Evolutionary conservation across 768 basidiomycete genomes (phyloP).

Genomic region (Antrodiella citrinella): DNA sequence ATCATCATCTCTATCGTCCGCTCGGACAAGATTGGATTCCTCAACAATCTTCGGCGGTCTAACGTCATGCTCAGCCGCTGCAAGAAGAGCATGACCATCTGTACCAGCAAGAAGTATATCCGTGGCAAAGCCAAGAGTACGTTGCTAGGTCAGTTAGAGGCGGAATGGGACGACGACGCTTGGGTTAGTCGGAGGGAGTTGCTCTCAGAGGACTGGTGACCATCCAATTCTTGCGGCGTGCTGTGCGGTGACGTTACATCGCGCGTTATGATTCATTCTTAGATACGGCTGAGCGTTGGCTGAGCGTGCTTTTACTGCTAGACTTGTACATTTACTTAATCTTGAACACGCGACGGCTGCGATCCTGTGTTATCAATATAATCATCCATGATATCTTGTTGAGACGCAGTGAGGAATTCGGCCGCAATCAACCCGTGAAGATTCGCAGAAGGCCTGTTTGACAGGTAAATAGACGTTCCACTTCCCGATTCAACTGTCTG

Average conservation of each 20-base stretch:
- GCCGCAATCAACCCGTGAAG: too few species aligned
- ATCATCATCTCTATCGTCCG: slow-evolving; percentile 27
- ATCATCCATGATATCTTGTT: too few species aligned
- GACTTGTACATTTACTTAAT: too few species aligned
- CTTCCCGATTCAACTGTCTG: neutral
- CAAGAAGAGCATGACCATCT: slow-evolving; percentile 26
- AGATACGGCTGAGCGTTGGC: too few species aligned
- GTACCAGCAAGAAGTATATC: slow-evolving; percentile 19
- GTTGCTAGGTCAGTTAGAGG: slow-evolving; percentile 20
- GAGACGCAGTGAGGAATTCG: too few species aligned
- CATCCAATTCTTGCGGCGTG: too few species aligned
- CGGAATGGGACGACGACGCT: slow-evolving; percentile 9
- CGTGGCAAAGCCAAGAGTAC: slow-evolving; percentile 8
- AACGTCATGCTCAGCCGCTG: slow-evolving; percentile 31
- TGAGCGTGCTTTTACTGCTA: too few species aligned
- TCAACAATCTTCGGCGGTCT: slow-evolving; percentile 18
- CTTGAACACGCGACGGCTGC: too few species aligned
- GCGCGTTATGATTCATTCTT: too few species aligned
- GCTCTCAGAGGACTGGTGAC: neutral
- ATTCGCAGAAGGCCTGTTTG: neutral
- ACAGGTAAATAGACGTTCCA: neutral
- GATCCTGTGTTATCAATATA: too few species aligned
- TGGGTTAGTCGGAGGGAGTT: slow-evolving; percentile 8
- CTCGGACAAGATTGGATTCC: slow-evolving; percentile 23
- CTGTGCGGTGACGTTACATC: too few species aligned